Percentiles rank a stretch among this genome's conserved stretches.
Conservation (phyloP, 2,329 filamentous ascomycete genomes). For the Aspergillus jensenii region DNA sequence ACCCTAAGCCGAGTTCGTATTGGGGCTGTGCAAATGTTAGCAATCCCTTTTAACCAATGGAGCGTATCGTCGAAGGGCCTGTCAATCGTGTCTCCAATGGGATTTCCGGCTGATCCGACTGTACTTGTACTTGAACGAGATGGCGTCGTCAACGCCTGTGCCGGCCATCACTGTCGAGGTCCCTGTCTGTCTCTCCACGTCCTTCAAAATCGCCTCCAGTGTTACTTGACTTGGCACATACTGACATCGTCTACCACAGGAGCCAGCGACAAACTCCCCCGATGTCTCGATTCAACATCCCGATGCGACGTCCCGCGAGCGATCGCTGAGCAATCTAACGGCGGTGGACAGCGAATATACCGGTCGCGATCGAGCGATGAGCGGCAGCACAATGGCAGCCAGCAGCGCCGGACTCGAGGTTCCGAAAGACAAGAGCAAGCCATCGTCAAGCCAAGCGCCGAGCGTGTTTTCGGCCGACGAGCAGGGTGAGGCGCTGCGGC, state of each 20-base stretch:
- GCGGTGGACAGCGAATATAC: conserved; percentile 6
- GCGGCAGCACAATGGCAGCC: conserved; percentile 17
- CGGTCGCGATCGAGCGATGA: conserved; percentile 16
- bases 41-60: not conserved
- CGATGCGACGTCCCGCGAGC: not conserved
- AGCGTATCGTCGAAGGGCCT: no score
- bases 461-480: conserved; percentile 12
- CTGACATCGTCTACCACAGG: not conserved
- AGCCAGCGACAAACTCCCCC: not conserved
- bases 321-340: conserved; percentile 13
- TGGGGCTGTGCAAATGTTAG: conserved; percentile 1
- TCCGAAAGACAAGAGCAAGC: conserved; percentile 2
- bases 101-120: not conserved
- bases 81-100: not conserved
- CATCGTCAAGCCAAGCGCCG: not conserved
- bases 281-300: not conserved
- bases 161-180: conserved; percentile 5
- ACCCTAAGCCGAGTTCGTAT: not conserved
- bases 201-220: not conserved
- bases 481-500: conserved; percentile 60
- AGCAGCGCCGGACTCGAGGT: conserved; percentile 5
- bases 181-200: not conserved
- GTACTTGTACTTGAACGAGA: not conserved
- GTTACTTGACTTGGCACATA: not conserved
- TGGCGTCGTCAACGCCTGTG: not conserved